Base-by-base conservation (phyloP, 2,329 filamentous ascomycete genomes). In the Trichophyton rubrum region DNA sequence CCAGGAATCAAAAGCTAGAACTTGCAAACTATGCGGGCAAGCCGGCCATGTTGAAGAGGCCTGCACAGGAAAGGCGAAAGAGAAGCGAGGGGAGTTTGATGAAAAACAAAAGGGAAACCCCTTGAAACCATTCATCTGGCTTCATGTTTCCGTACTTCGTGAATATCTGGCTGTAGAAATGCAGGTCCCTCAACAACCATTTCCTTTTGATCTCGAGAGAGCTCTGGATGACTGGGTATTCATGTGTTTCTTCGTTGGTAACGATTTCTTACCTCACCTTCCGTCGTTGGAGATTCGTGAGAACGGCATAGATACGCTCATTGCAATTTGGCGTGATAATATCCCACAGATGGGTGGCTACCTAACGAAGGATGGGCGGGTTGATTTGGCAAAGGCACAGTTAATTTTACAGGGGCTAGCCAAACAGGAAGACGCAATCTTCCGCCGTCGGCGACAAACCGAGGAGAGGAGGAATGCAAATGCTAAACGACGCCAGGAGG, bases 221-320 rank as follows among this genome's bases (percentile, higher is more conserved):
- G 91, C 91, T 27, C 83, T 97, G 62, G 93, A 97, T 73, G 92
- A 97, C 71, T 97, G 92, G 93, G 90, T 97, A 13, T 97, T 97
- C 73, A 93, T 97, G 85, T 97, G 92, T 76, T 97, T 95, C 77
- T 97, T 97, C 72, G 92, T 97, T 61, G 92, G 92, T 66, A 99
- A 99, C 74, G 95, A 99, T 78, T 99, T 99, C 77, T 77, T 99
- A 66, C 93, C 93, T 58, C 93, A 99, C 79, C 79, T 99, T 62
- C 93, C 93, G n/a, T 95, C 92, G 68, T 81, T 99, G 62, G 93
- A 97, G 73, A 97, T 99, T 72, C 85, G 93, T 63, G 93, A 99
- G 70, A 91, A 96, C 71, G 92, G 92, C 56, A 99, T 99, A 70
- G 92, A 99, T 71, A 95, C 91, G 0, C 79, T 99, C 60, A 95